Evolutionary conservation across 306 rosid genomes (phyloP), one percentile per base, ranked within the genome.

Genomic region (Medicago ruthenica): DNA sequence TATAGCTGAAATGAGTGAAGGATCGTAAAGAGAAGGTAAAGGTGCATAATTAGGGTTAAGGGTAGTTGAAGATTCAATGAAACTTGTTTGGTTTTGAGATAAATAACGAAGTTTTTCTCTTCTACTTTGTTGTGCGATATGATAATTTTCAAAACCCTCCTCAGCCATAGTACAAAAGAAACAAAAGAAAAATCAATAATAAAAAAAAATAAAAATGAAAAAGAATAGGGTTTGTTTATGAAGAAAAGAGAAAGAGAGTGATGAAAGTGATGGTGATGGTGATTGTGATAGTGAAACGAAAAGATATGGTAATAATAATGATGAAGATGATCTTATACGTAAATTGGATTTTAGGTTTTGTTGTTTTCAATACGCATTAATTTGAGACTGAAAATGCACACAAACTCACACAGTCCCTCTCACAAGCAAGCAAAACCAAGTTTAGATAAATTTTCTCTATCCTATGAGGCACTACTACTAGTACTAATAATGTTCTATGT

Each of bases 111-210:
- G 96, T 79, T 92, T 92, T 31, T 89, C 96, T 77, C 97, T 83
- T 70, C 97, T 77, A 70, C 97, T 92, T 70, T 92, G 96, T 50
- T 89, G 97, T 3, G 97, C 96, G 14, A 88, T 88, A 82, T 92
- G 97, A 76, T 82, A 87, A n/a, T 89, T 77, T 63, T 87, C 93
- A 57, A 81, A 90, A 72, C 89, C 88, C 84, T 90, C 94, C 82
- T 90, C 92, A 59, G 88, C 96, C 97, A 92, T 92, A 75, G 77
- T 70, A 44, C 3, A 4, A 34, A 34, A 34, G 7, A 34, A 34
- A 31, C 62, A 76, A 65, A 45, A 24, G 2, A 24, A 24, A 24
- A 24, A 27, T 27, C 31, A 27, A 39, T 8, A 8, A 2, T 6
- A 12, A 2, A 3, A 6, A 51, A 22, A 16, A 48, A 15, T 4